Base-by-base conservation (phyloP, 2,329 filamentous ascomycete genomes). In the Pseudonectria foliicola region DNA sequence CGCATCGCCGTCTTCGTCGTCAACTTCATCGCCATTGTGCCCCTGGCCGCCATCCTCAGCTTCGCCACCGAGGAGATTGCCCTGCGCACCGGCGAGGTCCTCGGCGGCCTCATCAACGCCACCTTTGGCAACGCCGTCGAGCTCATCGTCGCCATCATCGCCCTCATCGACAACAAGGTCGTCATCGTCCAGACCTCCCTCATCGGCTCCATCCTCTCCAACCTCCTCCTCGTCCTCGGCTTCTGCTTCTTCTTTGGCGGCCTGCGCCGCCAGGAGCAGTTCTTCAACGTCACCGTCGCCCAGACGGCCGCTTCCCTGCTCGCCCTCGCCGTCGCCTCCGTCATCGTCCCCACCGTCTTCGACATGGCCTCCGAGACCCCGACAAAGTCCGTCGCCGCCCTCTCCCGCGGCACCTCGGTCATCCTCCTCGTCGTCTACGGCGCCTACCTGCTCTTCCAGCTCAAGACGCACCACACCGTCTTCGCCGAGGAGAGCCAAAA, bases 21-120 rank as follows among this genome's bases (percentile, higher is more conserved):
- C 61, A 95, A 95, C 65, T 95, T 95, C 53, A 75, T 95, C 44
- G 90, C 89, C 42, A 95, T 95, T 48, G 81, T 95, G 39, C 89
- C 89, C 0, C 70, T 95, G 27, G 90, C 90, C 3, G 85, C 82
- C 11, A 80, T 95, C 68, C 70, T 96, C 15, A 82, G 84, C 49
- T 94, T 84, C 52, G 85, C 86, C 1, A 95, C 90, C 0, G 90
- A 96, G 59, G 88, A 95, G 59, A 82, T 95, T 45, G 85, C 89
- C 3, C 63, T 89, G 35, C 73, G 80, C 38, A 82, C 80, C 0
- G 88, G 89, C 32, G 88, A 95, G 59, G 89, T 85, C 0, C 65
- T 95, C 3, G 90, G 90, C 42, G 90, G 89, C 37, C 67, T 96
- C 25, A 70, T 95, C 37, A 95, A 95, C 53, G 89, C 89, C 6